Percentiles rank a stretch among this genome's conserved stretches.
Conservation (phyloP, 805 yeast species). For the Yamadazyma scolyti region DNA sequence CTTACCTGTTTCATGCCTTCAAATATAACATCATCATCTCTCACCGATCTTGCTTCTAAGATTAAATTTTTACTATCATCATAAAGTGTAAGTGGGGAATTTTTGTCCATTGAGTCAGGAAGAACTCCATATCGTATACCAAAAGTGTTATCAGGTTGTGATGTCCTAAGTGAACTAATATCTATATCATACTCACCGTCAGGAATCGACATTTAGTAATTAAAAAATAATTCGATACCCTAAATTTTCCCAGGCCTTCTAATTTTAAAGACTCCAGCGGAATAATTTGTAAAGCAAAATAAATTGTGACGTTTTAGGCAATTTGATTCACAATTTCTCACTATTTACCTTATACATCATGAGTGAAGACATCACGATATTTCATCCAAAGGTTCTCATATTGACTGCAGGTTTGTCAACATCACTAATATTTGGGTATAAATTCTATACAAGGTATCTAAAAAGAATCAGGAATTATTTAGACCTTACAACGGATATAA, state of each 20-base stretch:
- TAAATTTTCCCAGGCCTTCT: no score
- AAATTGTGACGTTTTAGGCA: no score
- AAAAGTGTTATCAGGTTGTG: slow-evolving; percentile 1
- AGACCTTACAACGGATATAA: slow-evolving; percentile 33
- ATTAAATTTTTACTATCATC: slow-evolving; percentile 31
- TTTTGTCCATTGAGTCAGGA: slow-evolving; percentile 39
- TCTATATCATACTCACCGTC: slow-evolving; percentile 46
- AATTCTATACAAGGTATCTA: slow-evolving; percentile 30
- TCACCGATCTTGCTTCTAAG: slow-evolving; percentile 24
- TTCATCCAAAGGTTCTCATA: slow-evolving; percentile 38
- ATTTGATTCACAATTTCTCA: no score
- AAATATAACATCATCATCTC: slow-evolving; percentile 26
- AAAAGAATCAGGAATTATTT: slow-evolving; percentile 32
- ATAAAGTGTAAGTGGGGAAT: slow-evolving; percentile 28
- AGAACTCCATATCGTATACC: slow-evolving; percentile 39
- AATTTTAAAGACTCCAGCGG: no score
- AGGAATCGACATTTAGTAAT: slow-evolving; percentile 13
- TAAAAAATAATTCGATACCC: no score
- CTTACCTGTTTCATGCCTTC: slow-evolving; percentile 36
- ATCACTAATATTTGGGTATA: slow-evolving; percentile 23
- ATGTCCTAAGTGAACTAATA: slow-evolving; percentile 15
- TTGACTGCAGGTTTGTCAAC: slow-evolving; percentile 33
- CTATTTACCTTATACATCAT: no score
- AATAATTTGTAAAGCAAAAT: no score
- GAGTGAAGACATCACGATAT: slow-evolving; percentile 16